Evolutionary conservation across 108 stramenopile genomes (phyloP).

Genomic region (Pseudonitzschia delicatissima): DNA sequence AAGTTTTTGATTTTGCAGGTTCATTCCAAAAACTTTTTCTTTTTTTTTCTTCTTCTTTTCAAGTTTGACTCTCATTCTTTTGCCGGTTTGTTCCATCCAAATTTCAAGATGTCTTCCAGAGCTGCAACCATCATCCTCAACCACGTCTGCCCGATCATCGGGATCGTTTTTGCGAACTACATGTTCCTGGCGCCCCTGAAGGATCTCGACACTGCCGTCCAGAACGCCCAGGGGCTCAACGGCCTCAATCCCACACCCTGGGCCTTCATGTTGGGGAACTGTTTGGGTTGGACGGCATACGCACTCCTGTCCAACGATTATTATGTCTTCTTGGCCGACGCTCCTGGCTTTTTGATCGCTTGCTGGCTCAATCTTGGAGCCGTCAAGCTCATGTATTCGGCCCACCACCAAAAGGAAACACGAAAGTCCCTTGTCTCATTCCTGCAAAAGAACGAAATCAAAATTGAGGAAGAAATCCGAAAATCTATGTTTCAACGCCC

Average conservation of each 20-base stretch:
- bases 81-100: too few species aligned
- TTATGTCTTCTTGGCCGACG: slow-evolving; percentile 60
- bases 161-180: slow-evolving; percentile 52
- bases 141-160: slow-evolving; percentile 57
- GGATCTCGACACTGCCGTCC: slow-evolving; percentile 47
- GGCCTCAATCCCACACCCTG: slow-evolving; percentile 76
- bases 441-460: slow-evolving; percentile 29
- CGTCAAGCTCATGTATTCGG: slow-evolving; percentile 61
- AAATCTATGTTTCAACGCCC: neutral
- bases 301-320: neutral
- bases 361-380: slow-evolving; percentile 77
- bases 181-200: slow-evolving; percentile 71
- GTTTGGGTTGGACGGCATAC: slow-evolving; percentile 72
- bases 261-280: slow-evolving; percentile 80
- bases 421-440: slow-evolving; percentile 41
- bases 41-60: too few species aligned
- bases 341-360: slow-evolving; percentile 48
- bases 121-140: slow-evolving; percentile 44
- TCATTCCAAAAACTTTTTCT: too few species aligned
- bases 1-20: too few species aligned
- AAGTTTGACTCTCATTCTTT: too few species aligned
- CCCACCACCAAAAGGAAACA: slow-evolving; percentile 33
- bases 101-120: too few species aligned
- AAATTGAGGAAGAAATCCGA: neutral
- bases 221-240: slow-evolving; percentile 43